Base-by-base conservation (phyloP, 352 stramenopile species). In the Pythium aquatile region DNA sequence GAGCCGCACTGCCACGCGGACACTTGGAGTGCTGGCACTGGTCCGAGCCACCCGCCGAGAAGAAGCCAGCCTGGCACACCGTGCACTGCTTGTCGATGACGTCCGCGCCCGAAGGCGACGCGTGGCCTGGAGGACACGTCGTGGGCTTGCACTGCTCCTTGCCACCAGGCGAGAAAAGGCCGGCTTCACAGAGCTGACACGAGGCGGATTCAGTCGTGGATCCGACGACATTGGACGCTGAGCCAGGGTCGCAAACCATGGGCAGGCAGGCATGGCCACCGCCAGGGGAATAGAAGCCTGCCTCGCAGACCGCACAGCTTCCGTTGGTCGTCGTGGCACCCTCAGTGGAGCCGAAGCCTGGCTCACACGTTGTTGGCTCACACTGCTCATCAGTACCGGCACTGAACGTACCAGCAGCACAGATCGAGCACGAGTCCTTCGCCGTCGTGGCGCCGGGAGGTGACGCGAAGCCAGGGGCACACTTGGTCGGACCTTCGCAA, bases 11-110 rank as follows among this genome's bases (percentile, higher is more conserved):
- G 54, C 77, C 77, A 8, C 72, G 66, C 16, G 65, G 65, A 55
- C 76, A 85, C 32, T 35, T 61, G 24, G 75, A 69, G 24, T 74
- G 63, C 30, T 73, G 39, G 55, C 77, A 85, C 55, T 82, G 74
- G 13, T 59, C 62, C 26, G 74, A 61, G 8, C 77, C 74, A 6
- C 77, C 77, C 0, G 55, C 35, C 0, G 72, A 78, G 62, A 71
- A 85, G 29, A 69, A 72, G 6, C 77, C 77, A 17, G 74, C 66
- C 30, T 62, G 30, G 56, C 77, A 85, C 13, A 73, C 57, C 0
- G 63, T 66, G 53, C 77, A 85, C 62, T 81, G 72, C 53, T 73
- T 68, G 62, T 77, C 71, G 28, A 64, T 57, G 11, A 74, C 68
- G 44, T 81, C 70, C 11, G 74, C 77, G 0, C 76, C 71, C 20